These are phyloP conservation scores for Backusella tarrabulga DNA, from an alignment of 192 early-diverging fungal species.

Conservation along the genomic window DNA sequence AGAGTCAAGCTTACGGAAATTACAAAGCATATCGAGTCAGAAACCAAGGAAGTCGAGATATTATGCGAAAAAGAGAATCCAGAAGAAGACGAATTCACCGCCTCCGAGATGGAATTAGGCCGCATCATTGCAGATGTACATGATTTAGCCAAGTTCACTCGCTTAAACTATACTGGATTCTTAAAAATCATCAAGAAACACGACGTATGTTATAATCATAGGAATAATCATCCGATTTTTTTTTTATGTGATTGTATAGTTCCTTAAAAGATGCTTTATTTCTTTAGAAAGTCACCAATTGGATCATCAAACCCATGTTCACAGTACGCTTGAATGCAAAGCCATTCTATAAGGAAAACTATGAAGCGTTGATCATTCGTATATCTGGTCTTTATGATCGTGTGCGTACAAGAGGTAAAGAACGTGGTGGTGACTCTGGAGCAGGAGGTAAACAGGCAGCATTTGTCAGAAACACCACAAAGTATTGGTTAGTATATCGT, in stretches of 20 bases:
- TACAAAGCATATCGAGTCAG: conserved; percentile 64
- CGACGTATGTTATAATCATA: conserved; percentile 52
- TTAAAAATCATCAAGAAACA: conserved; percentile 98
- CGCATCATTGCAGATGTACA: conserved; percentile 79
- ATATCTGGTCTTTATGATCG: conserved; percentile 82
- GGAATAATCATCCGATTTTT: neutral
- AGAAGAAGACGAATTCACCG: conserved; percentile 59
- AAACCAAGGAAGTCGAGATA: conserved; percentile 61
- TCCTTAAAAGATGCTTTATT: neutral
- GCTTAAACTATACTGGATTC: conserved; percentile 84
- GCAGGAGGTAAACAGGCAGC: conserved; percentile 57
- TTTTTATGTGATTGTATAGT: neutral
- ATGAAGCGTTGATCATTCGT: conserved; percentile 86
- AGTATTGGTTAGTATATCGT: conserved; percentile 76
- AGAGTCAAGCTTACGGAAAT: conserved; percentile 71
- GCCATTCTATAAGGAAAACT: conserved; percentile 85
- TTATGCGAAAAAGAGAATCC: conserved; percentile 41
- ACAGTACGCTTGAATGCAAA: conserved; percentile 76
- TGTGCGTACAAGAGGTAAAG: conserved; percentile 70
- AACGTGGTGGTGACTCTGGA: conserved; percentile 49
- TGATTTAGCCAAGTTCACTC: conserved; percentile 78
- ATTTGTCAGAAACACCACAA: conserved; percentile 93
- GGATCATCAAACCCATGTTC: conserved; percentile 78
- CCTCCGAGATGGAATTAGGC: conserved; percentile 67
- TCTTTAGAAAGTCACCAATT: conserved; percentile 80